A percentile compares a stretch with the other conserved stretches of the same genome.
Conservation (phyloP, 257 asterid species). For the Salvia splendens region DNA sequence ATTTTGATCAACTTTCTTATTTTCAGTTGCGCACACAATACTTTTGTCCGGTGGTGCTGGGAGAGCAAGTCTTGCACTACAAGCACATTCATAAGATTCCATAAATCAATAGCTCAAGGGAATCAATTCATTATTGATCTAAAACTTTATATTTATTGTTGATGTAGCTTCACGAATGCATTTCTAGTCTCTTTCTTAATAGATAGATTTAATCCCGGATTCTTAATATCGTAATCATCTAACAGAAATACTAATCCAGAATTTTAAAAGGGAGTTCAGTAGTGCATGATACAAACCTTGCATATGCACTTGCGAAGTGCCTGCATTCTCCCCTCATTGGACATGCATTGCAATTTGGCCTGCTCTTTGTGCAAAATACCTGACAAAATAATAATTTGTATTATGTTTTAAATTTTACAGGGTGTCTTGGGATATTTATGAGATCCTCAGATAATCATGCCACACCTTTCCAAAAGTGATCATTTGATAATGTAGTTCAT, state of each 20-base stretch:
- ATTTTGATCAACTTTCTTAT: constrained; percentile 43
- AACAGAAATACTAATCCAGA: not conserved
- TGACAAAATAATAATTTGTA: constrained; percentile 33
- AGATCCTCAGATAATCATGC: constrained; percentile 2
- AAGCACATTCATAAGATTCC: constrained; percentile 36
- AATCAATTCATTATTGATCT: constrained; percentile 9
- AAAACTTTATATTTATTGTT: constrained; percentile 11
- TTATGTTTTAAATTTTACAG: constrained; percentile 7
- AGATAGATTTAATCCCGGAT: constrained; percentile 9
- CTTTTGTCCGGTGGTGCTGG: constrained; percentile 84
- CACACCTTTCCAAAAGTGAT: constrained; percentile 82
- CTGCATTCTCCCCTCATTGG: constrained; percentile 84
- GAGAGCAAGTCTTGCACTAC: constrained; percentile 91
- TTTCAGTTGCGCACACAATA: constrained; percentile 50
- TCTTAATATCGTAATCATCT: not conserved
- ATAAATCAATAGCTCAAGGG: constrained; percentile 28
- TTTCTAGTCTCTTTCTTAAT: constrained; percentile 12
- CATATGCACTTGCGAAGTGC: constrained; percentile 76
- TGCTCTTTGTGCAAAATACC: constrained; percentile 83
- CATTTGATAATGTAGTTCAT: constrained; percentile 83
- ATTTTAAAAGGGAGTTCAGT: constrained; percentile 14
- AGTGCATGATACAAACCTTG: constrained; percentile 51
- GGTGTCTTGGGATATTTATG: constrained; percentile 12
- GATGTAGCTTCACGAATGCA: constrained; percentile 17
- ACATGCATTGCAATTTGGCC: constrained; percentile 81